Evolutionary conservation across 441 rosid genomes (phyloP).

Genomic region (Pelargonium myrrhifolium): DNA sequence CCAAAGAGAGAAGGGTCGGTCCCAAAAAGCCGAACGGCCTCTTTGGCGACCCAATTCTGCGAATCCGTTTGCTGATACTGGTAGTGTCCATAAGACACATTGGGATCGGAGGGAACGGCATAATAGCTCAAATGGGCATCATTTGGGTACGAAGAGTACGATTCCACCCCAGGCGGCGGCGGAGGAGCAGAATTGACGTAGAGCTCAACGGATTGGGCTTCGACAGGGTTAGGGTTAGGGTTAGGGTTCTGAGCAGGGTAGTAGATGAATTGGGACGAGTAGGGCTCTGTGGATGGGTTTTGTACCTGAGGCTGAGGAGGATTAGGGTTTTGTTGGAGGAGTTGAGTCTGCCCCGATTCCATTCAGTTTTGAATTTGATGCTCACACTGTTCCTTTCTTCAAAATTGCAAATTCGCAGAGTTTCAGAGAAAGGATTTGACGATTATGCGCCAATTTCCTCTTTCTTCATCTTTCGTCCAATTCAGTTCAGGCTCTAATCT

Average conservation of each 20-base stretch:
- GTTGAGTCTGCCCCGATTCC: too few relatives aligned
- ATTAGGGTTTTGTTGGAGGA: background rate
- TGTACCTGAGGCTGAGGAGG: background rate
- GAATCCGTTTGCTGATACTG: slow-evolving; percentile 21
- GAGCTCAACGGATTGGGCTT: background rate
- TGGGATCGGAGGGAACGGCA: background rate
- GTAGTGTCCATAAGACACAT: background rate
- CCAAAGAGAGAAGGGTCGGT: slow-evolving; percentile 20
- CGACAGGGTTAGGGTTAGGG: slow-evolving; percentile 12
- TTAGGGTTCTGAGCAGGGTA: slow-evolving; percentile 22
- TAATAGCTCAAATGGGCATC: background rate
- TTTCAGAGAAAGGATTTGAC: too few relatives aligned
- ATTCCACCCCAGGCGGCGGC: slow-evolving; percentile 30
- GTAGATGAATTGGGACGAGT: slow-evolving; percentile 18
- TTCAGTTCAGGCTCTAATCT: too few relatives aligned
- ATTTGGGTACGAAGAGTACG: slow-evolving; percentile 15
- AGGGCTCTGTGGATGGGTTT: slow-evolving; percentile 19
- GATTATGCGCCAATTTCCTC: too few relatives aligned
- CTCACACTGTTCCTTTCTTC: too few relatives aligned
- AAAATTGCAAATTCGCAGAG: too few relatives aligned
- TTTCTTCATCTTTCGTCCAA: too few relatives aligned
- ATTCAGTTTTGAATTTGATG: too few relatives aligned
- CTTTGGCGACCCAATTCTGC: slow-evolving; percentile 23
- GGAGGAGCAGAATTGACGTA: background rate
- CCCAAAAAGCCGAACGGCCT: slow-evolving; percentile 23